Evolutionary conservation across 495 filamentous ascomycete species (phyloP).

Genomic region (Aspergillus cristatus): DNA sequence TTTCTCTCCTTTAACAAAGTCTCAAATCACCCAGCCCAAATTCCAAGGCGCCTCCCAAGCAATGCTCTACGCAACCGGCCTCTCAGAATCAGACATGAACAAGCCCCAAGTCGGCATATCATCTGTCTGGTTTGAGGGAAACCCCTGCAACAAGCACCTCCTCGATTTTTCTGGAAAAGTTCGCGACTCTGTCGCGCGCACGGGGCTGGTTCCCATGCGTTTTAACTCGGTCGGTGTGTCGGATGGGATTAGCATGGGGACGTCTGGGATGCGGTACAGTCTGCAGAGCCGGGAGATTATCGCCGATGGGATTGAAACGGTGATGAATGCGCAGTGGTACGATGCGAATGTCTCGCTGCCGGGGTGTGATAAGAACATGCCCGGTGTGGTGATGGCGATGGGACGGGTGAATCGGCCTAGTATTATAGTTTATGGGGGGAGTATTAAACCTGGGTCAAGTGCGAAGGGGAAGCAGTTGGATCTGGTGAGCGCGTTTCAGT

Average conservation of each 20-base stretch:
- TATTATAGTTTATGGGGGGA: constrained; percentile 85
- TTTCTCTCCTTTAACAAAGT: constrained; percentile 62
- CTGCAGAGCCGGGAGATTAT: constrained; percentile 81
- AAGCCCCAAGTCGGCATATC: constrained; percentile 78
- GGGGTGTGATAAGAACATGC: constrained; percentile 95
- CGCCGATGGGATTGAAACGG: constrained; percentile 85
- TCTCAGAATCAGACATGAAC: constrained; percentile 65
- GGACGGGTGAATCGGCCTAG: constrained; percentile 75
- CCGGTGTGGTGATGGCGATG: constrained; percentile 87
- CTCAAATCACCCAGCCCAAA: constrained; percentile 77
- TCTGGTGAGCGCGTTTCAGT: constrained; percentile 83
- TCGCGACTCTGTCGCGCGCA: constrained; percentile 61
- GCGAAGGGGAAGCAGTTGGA: constrained; percentile 53
- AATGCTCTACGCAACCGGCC: constrained; percentile 81
- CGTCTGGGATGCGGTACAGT: constrained; percentile 80
- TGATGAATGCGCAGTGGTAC: constrained; percentile 92
- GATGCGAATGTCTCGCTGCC: constrained; percentile 86
- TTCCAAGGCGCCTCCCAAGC: constrained; percentile 83
- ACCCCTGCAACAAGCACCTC: constrained; percentile 59
- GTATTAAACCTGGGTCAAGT: constrained; percentile 73
- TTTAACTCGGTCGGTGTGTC: constrained; percentile 80
- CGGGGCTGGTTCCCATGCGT: constrained; percentile 70
- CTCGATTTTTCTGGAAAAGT: constrained; percentile 68
- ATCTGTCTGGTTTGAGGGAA: constrained; percentile 86
- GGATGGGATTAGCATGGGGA: constrained; percentile 82